These are phyloP conservation scores for Drechslera avenae DNA, from an alignment of 2,329 filamentous ascomycete genomes.

Conservation along the genomic window DNA sequence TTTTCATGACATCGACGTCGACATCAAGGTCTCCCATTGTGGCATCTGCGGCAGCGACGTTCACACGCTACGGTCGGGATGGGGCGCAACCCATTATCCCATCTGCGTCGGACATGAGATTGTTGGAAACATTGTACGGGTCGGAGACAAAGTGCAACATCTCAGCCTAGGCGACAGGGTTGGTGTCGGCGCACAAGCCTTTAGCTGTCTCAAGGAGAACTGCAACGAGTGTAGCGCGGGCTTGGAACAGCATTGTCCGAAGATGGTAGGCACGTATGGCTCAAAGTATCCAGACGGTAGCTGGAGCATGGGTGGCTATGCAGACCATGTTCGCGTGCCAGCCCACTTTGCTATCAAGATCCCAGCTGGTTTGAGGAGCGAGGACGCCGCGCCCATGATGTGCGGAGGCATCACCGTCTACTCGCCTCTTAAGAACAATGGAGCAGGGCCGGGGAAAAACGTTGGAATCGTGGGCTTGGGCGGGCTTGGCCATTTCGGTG, in stretches of 20 bases:
- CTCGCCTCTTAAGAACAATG: conserved; percentile 69
- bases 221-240: conserved; percentile 61
- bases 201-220: conserved; percentile 52
- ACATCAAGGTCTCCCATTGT: conserved; percentile 44
- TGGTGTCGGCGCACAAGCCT: conserved; percentile 58
- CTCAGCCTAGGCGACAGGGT: conserved; percentile 66
- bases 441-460: conserved; percentile 70
- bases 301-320: conserved; percentile 70
- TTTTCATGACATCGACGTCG: conserved; percentile 41
- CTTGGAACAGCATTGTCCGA: conserved; percentile 51
- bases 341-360: conserved; percentile 65
- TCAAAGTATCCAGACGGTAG: conserved; percentile 61
- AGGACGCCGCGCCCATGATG: conserved; percentile 70
- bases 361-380: conserved; percentile 55
- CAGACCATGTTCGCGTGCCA: conserved; percentile 59
- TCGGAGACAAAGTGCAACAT: conserved; percentile 45
- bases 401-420: conserved; percentile 79
- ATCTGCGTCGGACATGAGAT: conserved; percentile 52
- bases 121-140: conserved; percentile 46
- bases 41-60: conserved; percentile 47
- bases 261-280: conserved; percentile 65
- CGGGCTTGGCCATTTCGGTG: conserved; percentile 73
- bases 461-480: conserved; percentile 76
- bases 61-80: conserved; percentile 50
- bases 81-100: conserved; percentile 53